Conservation (phyloP, 306 rosid genomes). For the Cercis canadensis region DNA sequence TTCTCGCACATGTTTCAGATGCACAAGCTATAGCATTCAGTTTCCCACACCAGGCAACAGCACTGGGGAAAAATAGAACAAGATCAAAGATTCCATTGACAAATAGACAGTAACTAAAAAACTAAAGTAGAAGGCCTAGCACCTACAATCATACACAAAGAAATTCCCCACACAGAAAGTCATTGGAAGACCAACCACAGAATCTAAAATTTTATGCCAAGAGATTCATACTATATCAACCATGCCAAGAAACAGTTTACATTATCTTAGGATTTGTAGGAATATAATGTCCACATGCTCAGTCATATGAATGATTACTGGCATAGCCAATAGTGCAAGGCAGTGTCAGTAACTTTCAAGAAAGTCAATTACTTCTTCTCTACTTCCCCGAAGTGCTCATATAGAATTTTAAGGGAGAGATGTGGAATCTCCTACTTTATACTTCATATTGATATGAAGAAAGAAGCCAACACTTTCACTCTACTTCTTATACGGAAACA, state of each 20-base stretch:
- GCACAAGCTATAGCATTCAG: constrained; percentile 98
- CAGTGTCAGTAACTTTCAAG: too few relatives aligned
- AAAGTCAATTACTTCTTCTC: too few relatives aligned
- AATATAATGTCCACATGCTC: constrained; percentile 5
- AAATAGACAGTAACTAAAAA: background rate
- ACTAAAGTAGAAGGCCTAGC: background rate
- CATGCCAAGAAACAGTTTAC: constrained; percentile 9
- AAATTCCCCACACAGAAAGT: constrained; percentile 14
- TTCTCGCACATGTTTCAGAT: constrained; percentile 92
- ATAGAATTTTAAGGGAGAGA: too few relatives aligned
- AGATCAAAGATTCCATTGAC: constrained; percentile 14
- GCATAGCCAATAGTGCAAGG: too few relatives aligned
- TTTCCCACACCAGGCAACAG: constrained; percentile 96
- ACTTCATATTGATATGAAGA: too few relatives aligned
- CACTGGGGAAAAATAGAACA: constrained; percentile 53
- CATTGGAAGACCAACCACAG: constrained; percentile 14
- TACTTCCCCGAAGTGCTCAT: too few relatives aligned
- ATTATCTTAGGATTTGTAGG: background rate
- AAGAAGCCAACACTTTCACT: too few relatives aligned
- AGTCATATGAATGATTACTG: background rate
- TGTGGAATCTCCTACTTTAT: too few relatives aligned
- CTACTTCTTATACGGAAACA: too few relatives aligned
- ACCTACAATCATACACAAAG: background rate
- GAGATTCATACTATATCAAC: constrained; percentile 1
- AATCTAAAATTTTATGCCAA: constrained; percentile 11